A percentile compares a stretch with the other conserved stretches of the same genome.
Conservation (phyloP, 2,329 filamentous ascomycete species). For the Endothia cerciana region DNA sequence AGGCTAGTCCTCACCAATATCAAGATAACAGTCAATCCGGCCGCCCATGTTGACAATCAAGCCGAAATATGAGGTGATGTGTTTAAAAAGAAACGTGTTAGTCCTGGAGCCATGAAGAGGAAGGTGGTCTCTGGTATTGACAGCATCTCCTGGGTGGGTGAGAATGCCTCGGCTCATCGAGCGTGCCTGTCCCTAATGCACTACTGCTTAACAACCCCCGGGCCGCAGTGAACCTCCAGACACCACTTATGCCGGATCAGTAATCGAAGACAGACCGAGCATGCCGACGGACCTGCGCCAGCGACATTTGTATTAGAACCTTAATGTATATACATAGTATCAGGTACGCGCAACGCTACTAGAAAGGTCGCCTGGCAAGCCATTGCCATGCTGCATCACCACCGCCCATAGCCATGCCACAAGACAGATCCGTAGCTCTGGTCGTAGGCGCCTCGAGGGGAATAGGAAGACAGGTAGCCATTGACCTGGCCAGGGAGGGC, state of each 20-base stretch:
- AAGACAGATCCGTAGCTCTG: conserved; percentile 63
- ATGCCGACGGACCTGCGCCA: background rate
- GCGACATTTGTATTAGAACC: background rate
- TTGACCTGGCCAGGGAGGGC: conserved; percentile 72
- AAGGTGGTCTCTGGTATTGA: conserved; percentile 4
- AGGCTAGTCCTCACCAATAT: conserved; percentile 58
- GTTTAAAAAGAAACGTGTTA: background rate
- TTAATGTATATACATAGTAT: too few species aligned
- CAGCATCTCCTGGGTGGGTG: background rate
- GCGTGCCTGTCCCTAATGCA: background rate
- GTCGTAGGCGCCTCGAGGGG: conserved; percentile 78
- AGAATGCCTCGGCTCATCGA: conserved; percentile 20
- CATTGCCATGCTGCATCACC: conserved; percentile 4
- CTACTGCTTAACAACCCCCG: too few species aligned
- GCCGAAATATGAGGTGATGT: background rate
- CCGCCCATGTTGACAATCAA: conserved; percentile 53
- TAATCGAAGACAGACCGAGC: conserved; percentile 8
- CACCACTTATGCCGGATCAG: conserved; percentile 12
- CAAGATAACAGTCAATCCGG: conserved; percentile 68
- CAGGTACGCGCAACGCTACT: background rate
- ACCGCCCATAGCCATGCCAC: conserved; percentile 31
- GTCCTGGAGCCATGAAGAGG: background rate
- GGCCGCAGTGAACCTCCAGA: background rate
- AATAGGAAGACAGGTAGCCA: conserved; percentile 79
- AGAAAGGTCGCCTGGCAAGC: background rate